Percentiles rank a stretch among this genome's conserved stretches.
phyloP scores from a whole-genome alignment of 768 basidiomycete genomes.

The Zangia roseola region DNA sequence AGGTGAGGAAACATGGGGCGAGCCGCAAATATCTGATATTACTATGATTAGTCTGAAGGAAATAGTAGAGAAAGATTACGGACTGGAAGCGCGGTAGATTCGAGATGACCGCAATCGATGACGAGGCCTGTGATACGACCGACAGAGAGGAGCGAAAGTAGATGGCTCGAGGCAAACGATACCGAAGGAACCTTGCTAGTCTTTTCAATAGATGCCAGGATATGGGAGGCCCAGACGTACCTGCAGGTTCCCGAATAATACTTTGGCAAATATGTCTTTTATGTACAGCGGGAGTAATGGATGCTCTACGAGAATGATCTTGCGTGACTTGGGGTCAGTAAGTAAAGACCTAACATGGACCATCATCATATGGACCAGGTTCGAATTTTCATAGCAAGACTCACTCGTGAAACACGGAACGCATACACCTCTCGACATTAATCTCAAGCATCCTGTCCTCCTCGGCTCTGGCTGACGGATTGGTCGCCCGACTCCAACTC shows the following conservation, averaged over 20 bases:
- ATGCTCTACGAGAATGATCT: slow-evolving; percentile 91
- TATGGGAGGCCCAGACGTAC: slow-evolving; percentile 35
- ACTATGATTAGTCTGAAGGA: slow-evolving; percentile 1
- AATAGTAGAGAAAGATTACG: slow-evolving; percentile 25
- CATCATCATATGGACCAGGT: slow-evolving; percentile 14
- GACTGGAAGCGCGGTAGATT: slow-evolving; percentile 86
- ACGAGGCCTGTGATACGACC: slow-evolving; percentile 94
- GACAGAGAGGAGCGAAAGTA: slow-evolving; percentile 80
- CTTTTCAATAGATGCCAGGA: background rate
- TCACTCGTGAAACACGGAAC: slow-evolving; percentile 85
- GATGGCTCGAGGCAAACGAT: slow-evolving; percentile 87
- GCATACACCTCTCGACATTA: slow-evolving; percentile 62
- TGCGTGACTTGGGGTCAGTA: slow-evolving; percentile 93
- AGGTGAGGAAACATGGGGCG: slow-evolving; percentile 84
- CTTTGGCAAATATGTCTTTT: slow-evolving; percentile 83
- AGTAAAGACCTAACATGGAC: slow-evolving; percentile 68
- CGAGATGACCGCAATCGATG: slow-evolving; percentile 88
- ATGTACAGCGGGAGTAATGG: slow-evolving; percentile 82
- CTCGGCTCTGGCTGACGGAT: slow-evolving; percentile 61
- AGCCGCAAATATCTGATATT: slow-evolving; percentile 80
- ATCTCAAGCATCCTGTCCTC: slow-evolving; percentile 71
- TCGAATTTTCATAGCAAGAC: slow-evolving; percentile 20
- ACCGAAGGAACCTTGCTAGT: slow-evolving; percentile 79
- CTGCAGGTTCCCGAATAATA: slow-evolving; percentile 88
- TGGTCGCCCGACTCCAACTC: slow-evolving; percentile 55